These are phyloP conservation scores for Entomophthora muscae DNA, from an alignment of 371 early-diverging fungal genomes.

Conservation along the genomic window DNA sequence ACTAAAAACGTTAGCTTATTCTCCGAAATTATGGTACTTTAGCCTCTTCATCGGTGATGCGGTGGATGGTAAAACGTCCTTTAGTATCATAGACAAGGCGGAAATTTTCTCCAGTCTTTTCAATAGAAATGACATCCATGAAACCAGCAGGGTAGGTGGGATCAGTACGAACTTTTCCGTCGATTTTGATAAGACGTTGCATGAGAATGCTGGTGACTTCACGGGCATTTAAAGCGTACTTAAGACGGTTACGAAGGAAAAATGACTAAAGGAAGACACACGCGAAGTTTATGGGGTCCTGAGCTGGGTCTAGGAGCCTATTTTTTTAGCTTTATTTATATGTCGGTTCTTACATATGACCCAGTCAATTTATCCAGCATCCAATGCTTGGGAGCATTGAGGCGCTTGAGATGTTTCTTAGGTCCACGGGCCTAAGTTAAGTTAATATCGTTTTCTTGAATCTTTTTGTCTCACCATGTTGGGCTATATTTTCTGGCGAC, in stretches of 20 bases:
- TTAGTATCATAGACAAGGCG: conserved; percentile 97
- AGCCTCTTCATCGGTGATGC: conserved; percentile 97
- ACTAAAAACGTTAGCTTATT: conserved; percentile 18
- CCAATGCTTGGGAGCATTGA: conserved; percentile 99
- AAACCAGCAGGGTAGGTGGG: conserved; percentile 97
- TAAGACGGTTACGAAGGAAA: conserved; percentile 98
- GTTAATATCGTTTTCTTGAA: background rate
- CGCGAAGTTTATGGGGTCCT: conserved; percentile 99
- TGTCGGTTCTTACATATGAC: conserved; percentile 44
- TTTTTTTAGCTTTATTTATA: background rate
- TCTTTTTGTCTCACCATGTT: background rate
- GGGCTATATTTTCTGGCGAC: background rate
- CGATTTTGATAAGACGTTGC: conserved; percentile 97
- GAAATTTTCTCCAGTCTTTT: conserved; percentile 99
- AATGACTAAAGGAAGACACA: conserved; percentile 96
- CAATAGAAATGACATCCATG: conserved; percentile 98
- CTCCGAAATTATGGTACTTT: conserved; percentile 23
- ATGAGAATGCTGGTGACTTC: conserved; percentile 95
- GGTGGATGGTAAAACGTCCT: conserved; percentile 99
- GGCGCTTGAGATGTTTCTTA: conserved; percentile 99
- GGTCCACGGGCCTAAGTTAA: conserved; percentile 98
- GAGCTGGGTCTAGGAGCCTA: conserved; percentile 95
- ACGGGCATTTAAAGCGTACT: conserved; percentile 95
- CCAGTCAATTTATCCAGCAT: conserved; percentile 99
- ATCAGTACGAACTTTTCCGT: conserved; percentile 98